Conservation (phyloP, 805 yeast species). For the Myxozyma monticola region DNA sequence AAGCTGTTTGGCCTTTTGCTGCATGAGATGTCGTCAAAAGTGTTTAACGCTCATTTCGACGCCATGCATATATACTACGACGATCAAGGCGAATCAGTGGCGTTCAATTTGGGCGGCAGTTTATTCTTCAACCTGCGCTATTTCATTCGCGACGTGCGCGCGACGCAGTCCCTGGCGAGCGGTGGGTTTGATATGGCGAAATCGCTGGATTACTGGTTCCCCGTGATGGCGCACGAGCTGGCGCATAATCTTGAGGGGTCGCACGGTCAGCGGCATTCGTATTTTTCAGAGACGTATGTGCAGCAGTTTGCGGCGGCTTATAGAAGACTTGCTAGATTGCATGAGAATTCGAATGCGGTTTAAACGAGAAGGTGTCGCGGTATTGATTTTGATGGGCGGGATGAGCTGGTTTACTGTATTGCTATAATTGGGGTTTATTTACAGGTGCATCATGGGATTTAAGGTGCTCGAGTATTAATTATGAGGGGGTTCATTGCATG, state of each 20-base stretch:
- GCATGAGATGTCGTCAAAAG: slow-evolving; percentile 18
- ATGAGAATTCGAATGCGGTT: slow-evolving; percentile 1
- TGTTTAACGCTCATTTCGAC: slow-evolving; percentile 33
- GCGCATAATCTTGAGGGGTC: slow-evolving; percentile 42
- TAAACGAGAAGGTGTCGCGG: not conserved
- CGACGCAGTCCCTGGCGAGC: slow-evolving; percentile 6
- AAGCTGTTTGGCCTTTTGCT: slow-evolving; percentile 19
- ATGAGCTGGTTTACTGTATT: no score
- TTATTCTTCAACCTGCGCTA: slow-evolving; percentile 42
- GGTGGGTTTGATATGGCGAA: slow-evolving; percentile 17
- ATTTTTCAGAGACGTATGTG: slow-evolving; percentile 39
- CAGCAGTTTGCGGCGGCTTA: slow-evolving; percentile 30
- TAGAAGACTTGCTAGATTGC: slow-evolving; percentile 14
- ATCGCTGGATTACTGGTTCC: slow-evolving; percentile 41
- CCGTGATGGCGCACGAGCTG: slow-evolving; percentile 44
- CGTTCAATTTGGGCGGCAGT: slow-evolving; percentile 43
- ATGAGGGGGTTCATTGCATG: no score
- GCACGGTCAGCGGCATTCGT: slow-evolving; percentile 43
- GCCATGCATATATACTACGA: slow-evolving; percentile 38
- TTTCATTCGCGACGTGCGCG: slow-evolving; percentile 24
- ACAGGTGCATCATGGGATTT: no score
- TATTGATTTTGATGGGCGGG: no score
- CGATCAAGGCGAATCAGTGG: slow-evolving; percentile 34
- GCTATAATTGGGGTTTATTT: no score
- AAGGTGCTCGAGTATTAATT: no score